phyloP scores from a whole-genome alignment of 495 filamentous ascomycete genomes.

The Neurospora sp. region DNA sequence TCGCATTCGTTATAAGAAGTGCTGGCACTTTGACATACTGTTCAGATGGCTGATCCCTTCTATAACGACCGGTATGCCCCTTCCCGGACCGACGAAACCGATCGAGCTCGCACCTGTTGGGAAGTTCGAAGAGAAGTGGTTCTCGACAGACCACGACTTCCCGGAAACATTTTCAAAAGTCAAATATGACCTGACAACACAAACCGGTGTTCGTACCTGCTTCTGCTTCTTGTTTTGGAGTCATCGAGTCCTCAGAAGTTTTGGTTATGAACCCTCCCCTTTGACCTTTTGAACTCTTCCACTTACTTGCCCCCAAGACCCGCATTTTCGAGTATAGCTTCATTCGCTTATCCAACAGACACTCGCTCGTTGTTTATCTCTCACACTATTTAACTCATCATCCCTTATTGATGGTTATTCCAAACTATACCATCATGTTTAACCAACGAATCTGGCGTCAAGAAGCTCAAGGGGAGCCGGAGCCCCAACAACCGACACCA shows the following conservation, averaged over 20 bases:
- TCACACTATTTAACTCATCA: neutral
- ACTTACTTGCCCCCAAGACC: neutral
- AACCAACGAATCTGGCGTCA: neutral
- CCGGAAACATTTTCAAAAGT: neutral
- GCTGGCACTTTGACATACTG: neutral
- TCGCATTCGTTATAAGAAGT: neutral
- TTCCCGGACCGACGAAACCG: neutral
- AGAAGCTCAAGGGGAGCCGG: neutral
- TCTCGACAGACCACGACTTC: neutral
- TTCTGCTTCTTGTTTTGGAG: neutral
- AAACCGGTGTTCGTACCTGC: neutral
- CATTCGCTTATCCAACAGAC: neutral
- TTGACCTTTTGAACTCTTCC: neutral
- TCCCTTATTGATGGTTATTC: neutral
- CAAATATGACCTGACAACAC: neutral
- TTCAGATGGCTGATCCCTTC: neutral
- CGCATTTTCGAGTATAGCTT: neutral
- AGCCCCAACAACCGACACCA: neutral
- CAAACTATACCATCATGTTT: neutral
- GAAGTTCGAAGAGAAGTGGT: neutral
- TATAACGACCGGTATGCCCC: neutral
- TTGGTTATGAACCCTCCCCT: neutral
- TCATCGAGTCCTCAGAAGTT: neutral
- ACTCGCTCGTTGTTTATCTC: neutral
- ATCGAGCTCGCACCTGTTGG: neutral